Conservation (phyloP, 208 protist genomes). For the Sergeia podlipaevii region DNA sequence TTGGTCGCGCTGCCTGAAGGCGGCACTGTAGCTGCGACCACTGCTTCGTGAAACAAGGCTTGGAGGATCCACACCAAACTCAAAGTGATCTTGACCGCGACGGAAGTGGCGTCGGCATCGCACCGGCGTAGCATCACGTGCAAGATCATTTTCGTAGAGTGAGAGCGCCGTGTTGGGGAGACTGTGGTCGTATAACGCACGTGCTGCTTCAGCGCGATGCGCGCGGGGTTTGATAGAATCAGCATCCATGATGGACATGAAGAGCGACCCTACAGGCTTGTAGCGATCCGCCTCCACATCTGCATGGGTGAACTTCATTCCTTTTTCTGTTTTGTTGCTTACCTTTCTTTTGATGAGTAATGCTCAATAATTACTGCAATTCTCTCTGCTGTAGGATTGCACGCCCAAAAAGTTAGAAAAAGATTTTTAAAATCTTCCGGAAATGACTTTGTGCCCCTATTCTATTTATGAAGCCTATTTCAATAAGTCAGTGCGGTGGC, state of each 20-base stretch:
- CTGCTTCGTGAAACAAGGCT: background rate
- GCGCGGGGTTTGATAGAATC: slow-evolving; percentile 26
- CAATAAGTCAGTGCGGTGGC: no score
- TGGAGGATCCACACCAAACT: slow-evolving; percentile 17
- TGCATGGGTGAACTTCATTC: slow-evolving; percentile 36
- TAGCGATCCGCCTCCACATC: slow-evolving; percentile 42
- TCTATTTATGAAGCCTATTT: no score
- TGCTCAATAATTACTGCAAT: no score
- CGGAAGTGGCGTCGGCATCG: slow-evolving; percentile 33
- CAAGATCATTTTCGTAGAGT: slow-evolving; percentile 26
- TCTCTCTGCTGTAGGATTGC: no score
- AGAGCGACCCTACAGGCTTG: slow-evolving; percentile 68
- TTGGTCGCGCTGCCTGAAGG: background rate
- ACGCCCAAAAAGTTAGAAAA: no score
- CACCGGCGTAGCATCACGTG: slow-evolving; percentile 9
- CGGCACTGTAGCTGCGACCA: background rate
- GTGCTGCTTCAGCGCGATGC: slow-evolving; percentile 25
- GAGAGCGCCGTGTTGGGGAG: slow-evolving; percentile 59
- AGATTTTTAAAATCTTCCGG: no score
- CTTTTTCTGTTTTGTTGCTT: no score
- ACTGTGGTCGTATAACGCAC: slow-evolving; percentile 33
- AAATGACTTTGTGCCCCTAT: no score
- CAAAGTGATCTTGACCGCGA: slow-evolving; percentile 27
- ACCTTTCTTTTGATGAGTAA: no score
- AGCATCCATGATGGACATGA: slow-evolving; percentile 47